Evolutionary conservation across 768 basidiomycete genomes (phyloP), one percentile per base, ranked within the genome.

Genomic region (Leccinellum albellum): DNA sequence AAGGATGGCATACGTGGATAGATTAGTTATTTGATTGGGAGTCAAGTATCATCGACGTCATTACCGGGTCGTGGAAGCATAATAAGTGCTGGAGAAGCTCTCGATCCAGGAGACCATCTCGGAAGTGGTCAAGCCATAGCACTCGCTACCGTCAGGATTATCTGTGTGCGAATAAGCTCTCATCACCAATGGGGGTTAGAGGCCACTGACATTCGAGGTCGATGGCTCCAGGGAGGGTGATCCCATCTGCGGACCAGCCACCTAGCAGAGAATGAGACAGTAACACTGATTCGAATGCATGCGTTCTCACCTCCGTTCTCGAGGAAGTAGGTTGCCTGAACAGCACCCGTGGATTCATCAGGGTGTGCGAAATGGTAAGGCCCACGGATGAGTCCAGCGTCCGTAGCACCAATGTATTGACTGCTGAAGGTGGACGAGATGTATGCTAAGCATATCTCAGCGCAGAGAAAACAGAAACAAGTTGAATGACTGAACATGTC

Each of bases 51-150:
- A 33, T 46, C 0, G 37, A n/a, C 31, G 3, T 53, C 5, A 56
- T 64, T 72, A 84, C 77, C 80, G 77, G 28, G 73, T 72, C 8
- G 81, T 83, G 13, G 63, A 56, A 14, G 78, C 55, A 14, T 82
- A 63, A 61, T 86, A 87, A 0, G 85, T 85, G 64, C 78, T 67
- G 2, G 84, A 84, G 71, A 88, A 88, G 64, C 82, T 81, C 31
- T 68, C 56, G 50, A 88, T 76, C 85, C 86, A 87, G 14, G 77
- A 64, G n/a, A 85, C 83, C 84, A 88, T 86, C 6, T 74, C 66
- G 4, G 82, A 61, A 7, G 77, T 68, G 50, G 75, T 79, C 64
- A 83, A 61, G 14, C 78, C 84, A 59, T 83, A 86, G 69, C 84
- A 87, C 46, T 73, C 73, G 6, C 73, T 75, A 24, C 80, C 81